A percentile compares a stretch with the other conserved stretches of the same genome.
Conservation (phyloP, 768 basidiomycete species). For the Kockovaella imperatae region DNA sequence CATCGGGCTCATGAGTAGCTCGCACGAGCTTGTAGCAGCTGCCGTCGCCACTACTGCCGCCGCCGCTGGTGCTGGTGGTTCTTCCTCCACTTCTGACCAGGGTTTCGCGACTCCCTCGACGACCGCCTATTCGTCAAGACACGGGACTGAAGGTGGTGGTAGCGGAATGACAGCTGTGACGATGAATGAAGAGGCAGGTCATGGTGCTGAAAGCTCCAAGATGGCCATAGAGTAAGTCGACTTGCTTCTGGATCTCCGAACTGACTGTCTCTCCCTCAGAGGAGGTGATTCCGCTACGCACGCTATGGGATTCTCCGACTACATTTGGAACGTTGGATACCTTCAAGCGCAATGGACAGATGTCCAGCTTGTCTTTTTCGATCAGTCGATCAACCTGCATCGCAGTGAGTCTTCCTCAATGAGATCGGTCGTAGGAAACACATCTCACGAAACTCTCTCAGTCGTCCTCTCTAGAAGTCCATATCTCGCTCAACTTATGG, state of each 20-base stretch:
- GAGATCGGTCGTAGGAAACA: neutral
- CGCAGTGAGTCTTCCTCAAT: constrained; percentile 24
- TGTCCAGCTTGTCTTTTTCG: constrained; percentile 27
- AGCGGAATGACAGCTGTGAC: neutral
- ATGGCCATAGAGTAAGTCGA: constrained; percentile 6
- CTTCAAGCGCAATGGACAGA: constrained; percentile 28
- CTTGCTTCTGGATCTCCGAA: neutral
- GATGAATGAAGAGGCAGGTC: neutral
- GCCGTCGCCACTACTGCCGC: too few relatives aligned
- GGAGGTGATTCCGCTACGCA: constrained; percentile 3
- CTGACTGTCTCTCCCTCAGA: neutral
- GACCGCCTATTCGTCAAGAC: neutral
- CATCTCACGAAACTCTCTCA: constrained; percentile 44
- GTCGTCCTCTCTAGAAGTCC: constrained; percentile 83
- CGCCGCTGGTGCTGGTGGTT: too few relatives aligned
- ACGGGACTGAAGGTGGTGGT: neutral
- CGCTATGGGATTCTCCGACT: constrained; percentile 16
- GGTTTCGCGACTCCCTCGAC: neutral
- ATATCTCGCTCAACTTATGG: constrained; percentile 79
- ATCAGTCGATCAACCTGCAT: constrained; percentile 24
- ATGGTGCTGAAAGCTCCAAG: constrained; percentile 21
- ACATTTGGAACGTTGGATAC: constrained; percentile 29
- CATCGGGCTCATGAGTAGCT: too few relatives aligned
- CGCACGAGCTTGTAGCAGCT: too few relatives aligned
- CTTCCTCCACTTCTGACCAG: too few relatives aligned